Conservation (phyloP, 768 basidiomycete genomes). For the Lactarius deliciosus region DNA sequence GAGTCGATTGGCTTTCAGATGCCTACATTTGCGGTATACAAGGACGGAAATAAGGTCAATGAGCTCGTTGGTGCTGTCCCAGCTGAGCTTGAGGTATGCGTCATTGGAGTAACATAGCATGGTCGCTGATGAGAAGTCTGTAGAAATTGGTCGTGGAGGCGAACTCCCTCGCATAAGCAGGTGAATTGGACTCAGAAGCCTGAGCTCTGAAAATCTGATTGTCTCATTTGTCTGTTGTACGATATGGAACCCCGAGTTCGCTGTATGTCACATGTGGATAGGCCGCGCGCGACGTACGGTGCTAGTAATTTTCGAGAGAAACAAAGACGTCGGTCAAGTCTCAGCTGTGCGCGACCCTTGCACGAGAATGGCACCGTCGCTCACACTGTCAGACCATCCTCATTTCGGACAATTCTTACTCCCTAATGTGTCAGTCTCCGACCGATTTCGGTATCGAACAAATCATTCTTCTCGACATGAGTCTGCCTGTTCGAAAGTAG, state of each 20-base stretch:
- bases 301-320: background rate
- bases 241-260: background rate
- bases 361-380: too few relatives aligned
- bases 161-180: background rate
- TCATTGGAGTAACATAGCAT: background rate
- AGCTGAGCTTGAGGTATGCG: slow-evolving; percentile 41
- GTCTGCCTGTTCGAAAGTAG: too few relatives aligned
- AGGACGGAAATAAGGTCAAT: slow-evolving; percentile 38
- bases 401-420: too few relatives aligned
- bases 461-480: too few relatives aligned
- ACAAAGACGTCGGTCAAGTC: too few relatives aligned
- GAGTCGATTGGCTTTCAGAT: slow-evolving; percentile 34
- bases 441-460: too few relatives aligned
- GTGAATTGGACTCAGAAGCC: background rate
- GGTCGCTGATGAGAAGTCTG: background rate
- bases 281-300: background rate
- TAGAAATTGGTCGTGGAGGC: background rate
- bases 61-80: slow-evolving; percentile 52
- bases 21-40: slow-evolving; percentile 45
- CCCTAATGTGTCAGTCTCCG: too few relatives aligned
- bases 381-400: too few relatives aligned
- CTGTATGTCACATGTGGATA: background rate
- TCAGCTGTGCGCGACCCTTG: too few relatives aligned
- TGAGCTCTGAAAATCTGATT: background rate
- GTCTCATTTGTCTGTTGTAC: background rate